Evolutionary conservation across 1,284 basidiomycete genomes (phyloP).

Genomic region (Pholiota adiposa): DNA sequence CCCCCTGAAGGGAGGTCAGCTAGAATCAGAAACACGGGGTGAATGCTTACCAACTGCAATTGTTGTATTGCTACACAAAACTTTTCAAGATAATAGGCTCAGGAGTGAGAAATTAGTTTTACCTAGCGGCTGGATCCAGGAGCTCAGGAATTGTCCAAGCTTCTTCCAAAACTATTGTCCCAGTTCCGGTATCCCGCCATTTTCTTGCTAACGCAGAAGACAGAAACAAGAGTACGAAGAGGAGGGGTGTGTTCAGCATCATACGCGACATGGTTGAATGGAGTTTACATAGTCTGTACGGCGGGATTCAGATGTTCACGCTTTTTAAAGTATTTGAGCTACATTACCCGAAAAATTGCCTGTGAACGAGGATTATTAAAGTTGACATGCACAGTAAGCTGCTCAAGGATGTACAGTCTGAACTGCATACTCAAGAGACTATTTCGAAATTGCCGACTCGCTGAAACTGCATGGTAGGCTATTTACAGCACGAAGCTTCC

Average conservation of each 20-base stretch:
- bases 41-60: slow-evolving; percentile 19
- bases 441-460: background rate
- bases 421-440: background rate
- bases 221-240: background rate
- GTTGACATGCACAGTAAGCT: background rate
- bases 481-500: background rate
- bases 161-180: slow-evolving; percentile 44
- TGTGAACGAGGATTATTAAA: background rate
- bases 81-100: background rate
- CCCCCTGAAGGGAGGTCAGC: slow-evolving; percentile 25
- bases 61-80: slow-evolving; percentile 17
- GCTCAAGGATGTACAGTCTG: background rate
- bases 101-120: background rate
- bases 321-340: background rate
- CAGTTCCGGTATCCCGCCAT: slow-evolving; percentile 37
- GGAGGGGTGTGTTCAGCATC: background rate
- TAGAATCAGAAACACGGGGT: background rate
- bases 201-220: slow-evolving; percentile 1
- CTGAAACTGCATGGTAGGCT: background rate
- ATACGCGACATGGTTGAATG: background rate
- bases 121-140: slow-evolving; percentile 20
- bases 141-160: slow-evolving; percentile 45
- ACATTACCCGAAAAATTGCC: background rate
- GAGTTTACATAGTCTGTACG: background rate
- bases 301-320: background rate